A percentile compares a stretch with the other conserved stretches of the same genome.
phyloP scores from a whole-genome alignment of 1,284 basidiomycete genomes.

The Melampsora occidentalis region DNA sequence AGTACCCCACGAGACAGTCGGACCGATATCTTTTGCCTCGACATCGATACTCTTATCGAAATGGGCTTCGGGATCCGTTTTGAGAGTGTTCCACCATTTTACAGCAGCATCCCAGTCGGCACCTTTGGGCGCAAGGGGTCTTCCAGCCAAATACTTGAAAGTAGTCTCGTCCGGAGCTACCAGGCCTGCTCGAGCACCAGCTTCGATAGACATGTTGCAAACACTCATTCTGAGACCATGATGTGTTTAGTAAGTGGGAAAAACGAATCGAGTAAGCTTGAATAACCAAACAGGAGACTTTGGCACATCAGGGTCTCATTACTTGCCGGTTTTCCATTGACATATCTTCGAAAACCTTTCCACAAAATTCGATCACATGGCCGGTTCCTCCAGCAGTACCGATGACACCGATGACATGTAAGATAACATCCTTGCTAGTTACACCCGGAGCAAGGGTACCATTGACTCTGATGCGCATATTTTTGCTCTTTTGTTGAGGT shows the following conservation, averaged over 20 bases:
- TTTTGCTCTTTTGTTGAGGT: conserved; percentile 86
- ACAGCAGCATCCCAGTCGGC: conserved; percentile 85
- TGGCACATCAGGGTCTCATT: not conserved
- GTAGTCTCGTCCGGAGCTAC: conserved; percentile 89
- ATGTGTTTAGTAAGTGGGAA: not conserved
- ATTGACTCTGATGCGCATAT: conserved; percentile 91
- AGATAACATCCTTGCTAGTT: conserved; percentile 88
- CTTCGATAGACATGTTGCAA: conserved; percentile 98
- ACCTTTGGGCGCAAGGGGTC: conserved; percentile 78
- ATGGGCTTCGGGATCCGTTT: conserved; percentile 79
- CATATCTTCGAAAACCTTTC: conserved; percentile 82
- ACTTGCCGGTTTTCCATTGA: conserved; percentile 74
- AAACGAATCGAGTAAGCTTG: not conserved
- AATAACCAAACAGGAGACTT: not conserved
- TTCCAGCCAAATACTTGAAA: conserved; percentile 77
- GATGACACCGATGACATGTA: conserved; percentile 89
- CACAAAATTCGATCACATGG: conserved; percentile 87
- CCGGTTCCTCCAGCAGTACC: conserved; percentile 94
- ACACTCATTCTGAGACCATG: conserved; percentile 70
- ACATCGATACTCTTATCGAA: conserved; percentile 87
- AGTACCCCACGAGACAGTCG: conserved; percentile 94
- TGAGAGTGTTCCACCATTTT: conserved; percentile 82
- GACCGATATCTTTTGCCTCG: conserved; percentile 81
- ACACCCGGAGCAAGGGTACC: conserved; percentile 82
- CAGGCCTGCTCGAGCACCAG: conserved; percentile 91